A percentile compares a stretch with the other conserved stretches of the same genome.
Evolutionary conservation across 768 basidiomycete species (phyloP).

Genomic region (Naganishia kalamii): DNA sequence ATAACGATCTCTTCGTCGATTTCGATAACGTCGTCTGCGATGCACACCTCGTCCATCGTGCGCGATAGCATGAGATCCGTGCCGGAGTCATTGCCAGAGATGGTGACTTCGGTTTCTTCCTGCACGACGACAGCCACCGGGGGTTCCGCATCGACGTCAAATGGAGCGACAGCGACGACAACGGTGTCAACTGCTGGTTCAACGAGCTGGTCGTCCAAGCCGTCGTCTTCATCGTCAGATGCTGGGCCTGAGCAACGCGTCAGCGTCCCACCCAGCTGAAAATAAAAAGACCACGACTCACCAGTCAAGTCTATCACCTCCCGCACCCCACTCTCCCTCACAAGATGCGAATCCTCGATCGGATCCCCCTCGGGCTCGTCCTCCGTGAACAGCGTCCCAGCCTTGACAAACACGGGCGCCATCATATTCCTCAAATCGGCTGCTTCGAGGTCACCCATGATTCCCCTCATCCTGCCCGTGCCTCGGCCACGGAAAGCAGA

Average conservation of each 20-base stretch:
- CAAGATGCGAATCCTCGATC: conserved; percentile 6
- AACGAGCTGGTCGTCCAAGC: neutral
- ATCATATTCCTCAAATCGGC: conserved; percentile 12
- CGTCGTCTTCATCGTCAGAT: neutral
- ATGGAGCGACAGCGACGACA: too few relatives aligned
- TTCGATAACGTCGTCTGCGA: neutral
- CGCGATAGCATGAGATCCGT: conserved; percentile 6
- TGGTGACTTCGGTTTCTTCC: neutral
- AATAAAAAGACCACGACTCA: too few relatives aligned
- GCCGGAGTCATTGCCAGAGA: neutral
- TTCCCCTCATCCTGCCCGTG: neutral
- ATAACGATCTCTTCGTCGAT: neutral
- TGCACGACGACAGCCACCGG: neutral
- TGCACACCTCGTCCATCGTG: conserved; percentile 9
- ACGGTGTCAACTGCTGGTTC: neutral
- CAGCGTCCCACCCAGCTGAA: too few relatives aligned
- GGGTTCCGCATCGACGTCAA: neutral
- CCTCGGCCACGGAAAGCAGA: conserved; percentile 7
- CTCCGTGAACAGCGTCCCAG: conserved; percentile 43
- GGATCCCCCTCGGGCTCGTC: conserved; percentile 25
- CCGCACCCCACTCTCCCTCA: neutral
- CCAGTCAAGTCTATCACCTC: too few relatives aligned
- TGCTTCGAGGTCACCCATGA: conserved; percentile 6
- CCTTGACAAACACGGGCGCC: conserved; percentile 42
- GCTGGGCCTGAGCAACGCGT: too few relatives aligned